Conservation (phyloP, 768 basidiomycete species). For the Hypholoma fasciculare region DNA sequence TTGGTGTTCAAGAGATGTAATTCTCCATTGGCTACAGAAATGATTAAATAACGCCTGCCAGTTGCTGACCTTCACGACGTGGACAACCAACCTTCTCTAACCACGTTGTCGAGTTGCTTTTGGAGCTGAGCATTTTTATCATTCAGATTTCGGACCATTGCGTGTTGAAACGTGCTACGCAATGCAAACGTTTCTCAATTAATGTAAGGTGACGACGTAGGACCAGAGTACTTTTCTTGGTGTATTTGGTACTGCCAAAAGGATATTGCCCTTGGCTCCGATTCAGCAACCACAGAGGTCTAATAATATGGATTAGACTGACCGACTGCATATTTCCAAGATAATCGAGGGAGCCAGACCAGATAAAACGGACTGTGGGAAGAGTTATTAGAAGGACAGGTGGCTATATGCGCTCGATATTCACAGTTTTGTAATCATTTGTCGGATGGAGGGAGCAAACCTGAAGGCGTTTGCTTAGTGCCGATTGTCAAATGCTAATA, state of each 20-base stretch:
- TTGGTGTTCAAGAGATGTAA: conserved; percentile 71
- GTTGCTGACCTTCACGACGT: not conserved
- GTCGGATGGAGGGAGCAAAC: conserved; percentile 83
- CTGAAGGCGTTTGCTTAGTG: conserved; percentile 30
- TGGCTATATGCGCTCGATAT: conserved; percentile 36
- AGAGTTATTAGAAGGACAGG: conserved; percentile 5
- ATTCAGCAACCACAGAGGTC: not conserved
- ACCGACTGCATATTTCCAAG: conserved; percentile 83
- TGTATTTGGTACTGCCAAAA: conserved; percentile 93
- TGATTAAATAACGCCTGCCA: not conserved
- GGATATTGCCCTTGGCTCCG: conserved; percentile 64
- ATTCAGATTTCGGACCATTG: conserved; percentile 75
- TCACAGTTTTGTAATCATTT: conserved; percentile 89
- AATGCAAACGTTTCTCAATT: not conserved
- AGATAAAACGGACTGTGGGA: conserved; percentile 76
- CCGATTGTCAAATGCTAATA: too few relatives aligned
- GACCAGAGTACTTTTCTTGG: conserved; percentile 65
- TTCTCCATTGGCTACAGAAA: conserved; percentile 68
- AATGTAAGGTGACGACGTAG: conserved; percentile 1
- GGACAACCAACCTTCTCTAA: conserved; percentile 67
- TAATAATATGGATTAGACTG: conserved; percentile 10
- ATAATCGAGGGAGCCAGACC: conserved; percentile 75
- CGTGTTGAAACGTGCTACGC: conserved; percentile 78
- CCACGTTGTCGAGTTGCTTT: conserved; percentile 83
- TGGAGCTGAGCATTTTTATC: conserved; percentile 83